Conservation (phyloP, 2,329 filamentous ascomycete species). For the Mollisiaceae sp. region DNA sequence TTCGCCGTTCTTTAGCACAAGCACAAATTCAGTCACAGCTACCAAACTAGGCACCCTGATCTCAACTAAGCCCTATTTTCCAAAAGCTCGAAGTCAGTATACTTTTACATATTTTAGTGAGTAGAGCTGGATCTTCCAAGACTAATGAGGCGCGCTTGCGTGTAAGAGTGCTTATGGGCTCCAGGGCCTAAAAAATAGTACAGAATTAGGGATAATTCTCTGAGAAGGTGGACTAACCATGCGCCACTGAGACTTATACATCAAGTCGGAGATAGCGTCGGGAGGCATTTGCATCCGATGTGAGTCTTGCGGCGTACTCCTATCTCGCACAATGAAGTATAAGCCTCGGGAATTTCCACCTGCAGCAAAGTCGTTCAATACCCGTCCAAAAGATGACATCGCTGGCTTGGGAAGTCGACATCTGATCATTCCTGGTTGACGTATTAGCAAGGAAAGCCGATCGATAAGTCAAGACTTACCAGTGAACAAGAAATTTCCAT, state of each 20-base stretch:
- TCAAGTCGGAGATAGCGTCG: constrained; percentile 1
- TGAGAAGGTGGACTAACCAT: neutral
- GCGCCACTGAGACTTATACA: constrained; percentile 5
- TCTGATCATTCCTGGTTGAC: neutral
- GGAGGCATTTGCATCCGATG: neutral
- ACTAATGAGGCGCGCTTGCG: no score
- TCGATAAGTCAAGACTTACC: neutral
- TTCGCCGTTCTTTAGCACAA: constrained; percentile 5
- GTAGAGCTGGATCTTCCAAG: no score
- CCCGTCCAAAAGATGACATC: neutral
- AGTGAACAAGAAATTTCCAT: constrained; percentile 1
- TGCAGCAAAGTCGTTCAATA: neutral
- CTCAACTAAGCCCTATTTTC: neutral
- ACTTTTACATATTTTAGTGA: no score
- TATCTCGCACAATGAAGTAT: constrained; percentile 3
- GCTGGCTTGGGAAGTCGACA: constrained; percentile 1
- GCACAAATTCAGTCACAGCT: constrained; percentile 2
- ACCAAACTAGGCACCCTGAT: neutral
- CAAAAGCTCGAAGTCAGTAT: no score
- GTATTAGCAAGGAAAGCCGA: no score
- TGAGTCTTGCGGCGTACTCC: neutral
- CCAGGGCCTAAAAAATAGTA: no score
- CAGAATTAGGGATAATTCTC: no score
- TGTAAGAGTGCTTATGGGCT: no score
- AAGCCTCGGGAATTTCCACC: neutral